A percentile compares a stretch with the other conserved stretches of the same genome.
phyloP scores from a whole-genome alignment of 164 flowering plant species.

The Dillenia suffruticosa region DNA sequence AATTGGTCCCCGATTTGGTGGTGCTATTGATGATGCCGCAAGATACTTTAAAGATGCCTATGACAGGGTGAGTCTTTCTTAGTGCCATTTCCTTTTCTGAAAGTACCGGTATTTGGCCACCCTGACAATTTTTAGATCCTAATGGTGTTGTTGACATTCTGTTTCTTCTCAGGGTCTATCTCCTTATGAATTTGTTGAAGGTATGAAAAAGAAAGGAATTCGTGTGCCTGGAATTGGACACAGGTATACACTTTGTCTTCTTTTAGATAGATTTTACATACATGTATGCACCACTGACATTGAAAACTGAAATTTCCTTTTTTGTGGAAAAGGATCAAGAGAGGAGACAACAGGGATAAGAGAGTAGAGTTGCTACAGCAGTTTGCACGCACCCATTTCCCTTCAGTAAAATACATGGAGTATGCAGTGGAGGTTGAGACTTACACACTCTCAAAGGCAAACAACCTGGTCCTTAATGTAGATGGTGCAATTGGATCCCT shows the following conservation, averaged over 20 bases:
- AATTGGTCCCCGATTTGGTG: constrained; percentile 99
- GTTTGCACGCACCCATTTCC: constrained; percentile 82
- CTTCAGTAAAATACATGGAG: constrained; percentile 97
- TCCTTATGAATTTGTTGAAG: constrained; percentile 90
- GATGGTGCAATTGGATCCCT: constrained; percentile 99
- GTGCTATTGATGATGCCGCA: constrained; percentile 99
- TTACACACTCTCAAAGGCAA: constrained; percentile 91
- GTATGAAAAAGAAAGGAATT: constrained; percentile 97
- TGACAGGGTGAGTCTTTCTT: constrained; percentile 55
- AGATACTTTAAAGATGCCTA: constrained; percentile 95
- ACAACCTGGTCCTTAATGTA: constrained; percentile 86
- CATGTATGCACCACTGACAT: neutral
- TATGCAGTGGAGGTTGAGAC: constrained; percentile 97
- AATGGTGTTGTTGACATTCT: constrained; percentile 4
- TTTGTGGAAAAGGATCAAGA: constrained; percentile 68
- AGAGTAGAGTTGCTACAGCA: constrained; percentile 89
- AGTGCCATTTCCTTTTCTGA: neutral
- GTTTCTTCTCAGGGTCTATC: constrained; percentile 55
- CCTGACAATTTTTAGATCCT: neutral
- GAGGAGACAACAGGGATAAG: constrained; percentile 95
- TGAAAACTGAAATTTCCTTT: neutral
- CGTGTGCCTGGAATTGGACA: constrained; percentile 99
- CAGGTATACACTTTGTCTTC: constrained; percentile 46
- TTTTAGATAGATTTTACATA: neutral
- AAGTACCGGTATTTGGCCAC: neutral